phyloP scores from a whole-genome alignment of 2,329 filamentous ascomycete genomes.

The Pochonia chlamydosporia region DNA sequence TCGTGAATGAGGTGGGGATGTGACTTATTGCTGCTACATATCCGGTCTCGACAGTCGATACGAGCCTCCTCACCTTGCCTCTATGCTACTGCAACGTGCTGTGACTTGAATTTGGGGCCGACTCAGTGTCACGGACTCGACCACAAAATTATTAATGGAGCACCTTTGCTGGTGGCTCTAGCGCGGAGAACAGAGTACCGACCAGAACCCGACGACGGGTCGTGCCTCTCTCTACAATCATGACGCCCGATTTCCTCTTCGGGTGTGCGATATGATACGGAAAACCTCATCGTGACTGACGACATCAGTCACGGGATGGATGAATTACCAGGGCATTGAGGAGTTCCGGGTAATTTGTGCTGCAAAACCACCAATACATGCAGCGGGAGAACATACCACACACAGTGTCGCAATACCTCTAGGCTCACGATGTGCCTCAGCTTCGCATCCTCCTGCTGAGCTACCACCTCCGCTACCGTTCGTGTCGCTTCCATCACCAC shows the following conservation, averaged over 20 bases:
- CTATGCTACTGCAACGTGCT: background rate
- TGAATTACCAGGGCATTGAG: background rate
- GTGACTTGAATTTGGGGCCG: background rate
- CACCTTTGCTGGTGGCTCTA: background rate
- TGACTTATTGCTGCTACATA: no score
- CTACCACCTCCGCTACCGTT: background rate
- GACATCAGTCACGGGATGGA: background rate
- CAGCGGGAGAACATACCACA: background rate
- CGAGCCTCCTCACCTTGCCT: background rate
- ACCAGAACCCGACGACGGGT: background rate
- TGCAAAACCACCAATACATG: background rate
- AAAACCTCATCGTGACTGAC: background rate
- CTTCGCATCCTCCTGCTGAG: background rate
- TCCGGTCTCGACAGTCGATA: background rate
- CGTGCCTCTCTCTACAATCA: constrained; percentile 1
- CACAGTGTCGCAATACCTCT: background rate
- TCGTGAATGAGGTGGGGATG: no score
- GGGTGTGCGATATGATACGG: background rate
- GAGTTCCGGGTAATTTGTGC: background rate
- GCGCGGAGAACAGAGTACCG: background rate
- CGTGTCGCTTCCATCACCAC: background rate
- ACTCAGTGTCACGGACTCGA: background rate
- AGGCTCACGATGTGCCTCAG: background rate
- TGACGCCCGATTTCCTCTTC: background rate
- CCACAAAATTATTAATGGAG: background rate